Evolutionary conservation across 2,329 filamentous ascomycete genomes (phyloP).

Genomic region (Aspergillus sp.): DNA sequence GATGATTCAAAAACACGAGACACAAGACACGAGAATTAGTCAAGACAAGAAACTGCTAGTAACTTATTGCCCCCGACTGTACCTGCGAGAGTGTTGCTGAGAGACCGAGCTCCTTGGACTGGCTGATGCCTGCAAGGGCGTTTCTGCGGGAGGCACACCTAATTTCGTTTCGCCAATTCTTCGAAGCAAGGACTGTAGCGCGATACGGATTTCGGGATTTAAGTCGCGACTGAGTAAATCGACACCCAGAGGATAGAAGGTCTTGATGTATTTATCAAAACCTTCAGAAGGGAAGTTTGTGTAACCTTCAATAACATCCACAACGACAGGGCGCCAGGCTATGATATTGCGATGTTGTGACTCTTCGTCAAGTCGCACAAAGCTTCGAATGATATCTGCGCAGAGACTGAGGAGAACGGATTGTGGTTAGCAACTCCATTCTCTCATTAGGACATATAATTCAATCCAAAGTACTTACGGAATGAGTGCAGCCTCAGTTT

Average conservation of each 20-base stretch:
- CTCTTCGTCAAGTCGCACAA: conserved; percentile 84
- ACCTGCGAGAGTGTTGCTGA: conserved; percentile 23
- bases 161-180: conserved; percentile 74
- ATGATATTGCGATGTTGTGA: conserved; percentile 95
- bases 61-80: conserved; percentile 22
- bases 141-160: conserved; percentile 37
- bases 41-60: conserved; percentile 4
- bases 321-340: conserved; percentile 94
- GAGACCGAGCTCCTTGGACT: conserved; percentile 33
- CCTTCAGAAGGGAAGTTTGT: conserved; percentile 73
- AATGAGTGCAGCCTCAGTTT: conserved; percentile 87
- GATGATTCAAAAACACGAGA: conserved; percentile 6
- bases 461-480: conserved; percentile 48
- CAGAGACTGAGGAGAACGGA: conserved; percentile 55
- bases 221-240: conserved; percentile 80
- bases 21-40: conserved; percentile 1
- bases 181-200: conserved; percentile 71
- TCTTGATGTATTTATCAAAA: conserved; percentile 72
- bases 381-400: conserved; percentile 85
- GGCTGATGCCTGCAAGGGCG: conserved; percentile 22
- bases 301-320: conserved; percentile 93
- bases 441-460: not conserved
- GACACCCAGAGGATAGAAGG: conserved; percentile 82
- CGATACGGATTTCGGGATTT: conserved; percentile 69
- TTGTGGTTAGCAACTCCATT: conserved; percentile 12